Base-by-base conservation (phyloP, 257 asterid genomes). In the Rauvolfia tetraphylla region DNA sequence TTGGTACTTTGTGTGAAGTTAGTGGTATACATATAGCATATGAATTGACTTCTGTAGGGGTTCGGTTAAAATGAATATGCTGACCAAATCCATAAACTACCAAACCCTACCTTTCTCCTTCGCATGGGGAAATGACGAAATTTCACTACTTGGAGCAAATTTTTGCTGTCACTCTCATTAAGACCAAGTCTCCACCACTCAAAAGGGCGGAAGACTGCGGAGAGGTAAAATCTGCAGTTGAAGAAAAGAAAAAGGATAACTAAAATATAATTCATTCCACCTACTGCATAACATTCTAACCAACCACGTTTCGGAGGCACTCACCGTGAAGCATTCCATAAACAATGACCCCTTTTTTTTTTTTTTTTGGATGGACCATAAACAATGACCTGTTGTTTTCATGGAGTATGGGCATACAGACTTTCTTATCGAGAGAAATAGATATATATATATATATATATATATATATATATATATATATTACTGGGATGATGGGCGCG, bases 71-170 rank as follows among this genome's bases (percentile, higher is more conserved):
- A 54, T 31, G 23, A 18, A 70, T 14, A 5, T 48, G 74, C 34
- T 70, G 61, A 46, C 74, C 74, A 70, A 29, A 44, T 70, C 41
- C 74, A 44, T 27, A 39, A 27, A 27, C 41, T 7, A 13, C 74
- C 39, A 25, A 17, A 34, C 23, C 71, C 71, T 66, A 36, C 3
- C 1, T 51, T 15, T 53, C 63, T 57, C n/a, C 33, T 38, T 67
- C 31, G 39, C 15, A 9, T 22, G 44, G 2, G 36, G 8, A 57
- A 57, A n/a, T 41, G 49, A 48, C 18, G 72, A 39, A 38, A 68
- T n/a, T 23, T n/a, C 14, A 18, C 38, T 3, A 12, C 33, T 9
- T 67, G 6, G 38, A 67, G 72, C 72, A 67, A 67, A 23, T 11
- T 20, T 54, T 20, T 54, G 59, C 53, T 33, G 11, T 68, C 34